Percentiles rank a stretch among this genome's conserved stretches.
Evolutionary conservation across 192 early-diverging fungal genomes (phyloP).

Genomic region (Entophlyctis luteolus): DNA sequence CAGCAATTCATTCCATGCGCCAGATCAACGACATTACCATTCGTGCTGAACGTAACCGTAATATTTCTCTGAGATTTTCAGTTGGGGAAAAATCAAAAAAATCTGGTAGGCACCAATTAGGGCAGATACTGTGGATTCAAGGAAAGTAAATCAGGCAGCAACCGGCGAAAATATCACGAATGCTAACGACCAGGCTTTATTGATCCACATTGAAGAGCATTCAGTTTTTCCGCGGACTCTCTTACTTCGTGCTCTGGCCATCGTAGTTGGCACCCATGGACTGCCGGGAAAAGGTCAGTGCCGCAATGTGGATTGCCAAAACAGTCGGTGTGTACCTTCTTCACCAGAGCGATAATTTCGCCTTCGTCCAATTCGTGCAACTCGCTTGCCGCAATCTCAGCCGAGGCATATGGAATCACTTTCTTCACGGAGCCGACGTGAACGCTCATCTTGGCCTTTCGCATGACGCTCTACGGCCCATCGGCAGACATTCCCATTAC

Average conservation of each 20-base stretch:
- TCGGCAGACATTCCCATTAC: conserved; percentile 27
- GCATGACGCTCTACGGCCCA: conserved; percentile 56
- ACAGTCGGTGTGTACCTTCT: conserved; percentile 48
- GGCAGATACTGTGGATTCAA: no score
- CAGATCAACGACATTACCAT: no score
- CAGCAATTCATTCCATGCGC: no score
- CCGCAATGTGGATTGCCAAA: background rate
- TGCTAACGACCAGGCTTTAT: background rate
- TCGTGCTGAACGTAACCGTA: no score
- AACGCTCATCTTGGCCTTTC: conserved; percentile 71
- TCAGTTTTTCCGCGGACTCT: no score
- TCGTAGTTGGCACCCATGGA: conserved; percentile 48
- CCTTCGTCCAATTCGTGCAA: conserved; percentile 61
- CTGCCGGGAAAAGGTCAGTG: background rate
- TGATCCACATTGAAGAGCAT: background rate
- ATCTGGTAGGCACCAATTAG: no score
- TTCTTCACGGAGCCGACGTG: conserved; percentile 78
- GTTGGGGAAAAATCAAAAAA: no score
- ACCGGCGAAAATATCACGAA: background rate
- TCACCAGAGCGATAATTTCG: conserved; percentile 57
- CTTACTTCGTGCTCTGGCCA: conserved; percentile 9
- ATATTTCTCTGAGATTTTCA: no score
- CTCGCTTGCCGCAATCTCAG: conserved; percentile 65
- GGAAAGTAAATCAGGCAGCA: background rate
- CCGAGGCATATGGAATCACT: conserved; percentile 62